phyloP scores from a whole-genome alignment of 805 yeast species.

The Brettanomyces nanus region DNA sequence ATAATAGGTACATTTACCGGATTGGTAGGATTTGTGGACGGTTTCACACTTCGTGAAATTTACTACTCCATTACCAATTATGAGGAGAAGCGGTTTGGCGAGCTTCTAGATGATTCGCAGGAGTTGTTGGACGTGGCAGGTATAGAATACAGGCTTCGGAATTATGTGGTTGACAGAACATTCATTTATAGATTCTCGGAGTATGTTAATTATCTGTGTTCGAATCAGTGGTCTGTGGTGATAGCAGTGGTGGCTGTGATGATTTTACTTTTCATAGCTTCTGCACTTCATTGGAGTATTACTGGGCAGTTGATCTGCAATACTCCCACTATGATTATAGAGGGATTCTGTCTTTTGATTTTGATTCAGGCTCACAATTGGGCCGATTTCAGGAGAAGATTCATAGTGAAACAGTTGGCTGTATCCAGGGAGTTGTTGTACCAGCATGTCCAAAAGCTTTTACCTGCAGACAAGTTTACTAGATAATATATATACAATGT shows the following conservation, averaged over 20 bases:
- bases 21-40: constrained; percentile 34
- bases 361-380: constrained; percentile 31
- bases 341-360: constrained; percentile 32
- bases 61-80: constrained; percentile 22
- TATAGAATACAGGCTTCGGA: constrained; percentile 11
- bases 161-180: constrained; percentile 2
- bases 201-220: constrained; percentile 24
- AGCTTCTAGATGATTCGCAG: constrained; percentile 26
- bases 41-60: constrained; percentile 33
- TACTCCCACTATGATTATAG: constrained; percentile 37
- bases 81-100: constrained; percentile 17
- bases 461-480: too few relatives aligned
- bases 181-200: constrained; percentile 10
- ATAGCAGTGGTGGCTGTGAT: constrained; percentile 22
- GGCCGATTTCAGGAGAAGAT: constrained; percentile 13
- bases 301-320: constrained; percentile 34
- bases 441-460: too few relatives aligned
- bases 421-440: constrained; percentile 6
- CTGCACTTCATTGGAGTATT: constrained; percentile 29
- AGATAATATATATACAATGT: neutral
- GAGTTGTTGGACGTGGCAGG: constrained; percentile 23
- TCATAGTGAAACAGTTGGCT: constrained; percentile 7
- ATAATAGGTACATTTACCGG: constrained; percentile 41
- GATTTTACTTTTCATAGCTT: constrained; percentile 25
- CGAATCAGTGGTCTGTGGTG: constrained; percentile 26